Conservation (phyloP, 2,329 filamentous ascomycete species). For the Phoma sp. region DNA sequence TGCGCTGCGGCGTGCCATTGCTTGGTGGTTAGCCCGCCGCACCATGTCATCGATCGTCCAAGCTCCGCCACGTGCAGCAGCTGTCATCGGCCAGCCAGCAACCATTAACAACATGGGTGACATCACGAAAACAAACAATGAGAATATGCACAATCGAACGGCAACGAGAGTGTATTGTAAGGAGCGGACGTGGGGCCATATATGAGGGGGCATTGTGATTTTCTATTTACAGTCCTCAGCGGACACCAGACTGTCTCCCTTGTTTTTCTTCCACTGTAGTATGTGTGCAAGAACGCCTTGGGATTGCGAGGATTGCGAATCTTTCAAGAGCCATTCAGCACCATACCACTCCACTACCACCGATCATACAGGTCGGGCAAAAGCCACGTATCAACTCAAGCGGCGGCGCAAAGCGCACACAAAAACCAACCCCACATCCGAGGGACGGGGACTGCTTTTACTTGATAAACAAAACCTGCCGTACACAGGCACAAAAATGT, state of each 20-base stretch:
- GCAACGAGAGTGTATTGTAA: conserved; percentile 17
- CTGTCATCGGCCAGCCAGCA: no score
- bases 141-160: not conserved
- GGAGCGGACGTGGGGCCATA: conserved; percentile 13
- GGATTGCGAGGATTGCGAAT: conserved; percentile 10
- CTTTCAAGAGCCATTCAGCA: conserved; percentile 18
- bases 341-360: conserved; percentile 18
- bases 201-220: conserved; percentile 34
- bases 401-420: conserved; percentile 40
- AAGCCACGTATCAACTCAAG: conserved; percentile 43
- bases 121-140: not conserved
- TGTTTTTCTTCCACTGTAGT: conserved; percentile 21
- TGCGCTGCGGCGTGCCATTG: conserved; percentile 9
- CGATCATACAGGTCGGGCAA: conserved; percentile 33
- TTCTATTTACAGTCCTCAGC: conserved; percentile 33
- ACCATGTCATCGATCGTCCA: conserved; percentile 26
- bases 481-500: conserved; percentile 46
- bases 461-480: conserved; percentile 26
- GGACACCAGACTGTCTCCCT: conserved; percentile 26
- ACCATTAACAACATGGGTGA: no score
- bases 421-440: conserved; percentile 50
- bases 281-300: conserved; percentile 6
- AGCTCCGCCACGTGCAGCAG: conserved; percentile 6
- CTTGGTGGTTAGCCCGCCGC: conserved; percentile 26
- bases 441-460: conserved; percentile 47